Percentiles rank a stretch among this genome's conserved stretches.
Evolutionary conservation across 176 grass and related monocot genomes (phyloP).

Genomic region (Aegilops tauschii): DNA sequence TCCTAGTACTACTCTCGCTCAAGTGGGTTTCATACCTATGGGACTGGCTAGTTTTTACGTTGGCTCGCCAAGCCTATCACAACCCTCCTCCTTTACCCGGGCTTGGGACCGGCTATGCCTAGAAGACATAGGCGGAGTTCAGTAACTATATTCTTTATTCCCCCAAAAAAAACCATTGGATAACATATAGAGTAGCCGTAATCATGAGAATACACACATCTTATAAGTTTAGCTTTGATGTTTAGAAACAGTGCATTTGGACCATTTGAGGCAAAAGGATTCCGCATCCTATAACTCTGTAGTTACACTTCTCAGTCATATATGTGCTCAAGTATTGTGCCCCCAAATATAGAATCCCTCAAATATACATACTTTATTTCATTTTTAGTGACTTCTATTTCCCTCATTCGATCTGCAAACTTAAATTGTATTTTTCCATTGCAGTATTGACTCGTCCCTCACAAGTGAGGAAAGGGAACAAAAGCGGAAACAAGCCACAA

Average conservation of each 20-base stretch:
- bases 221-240: background rate
- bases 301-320: background rate
- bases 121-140: background rate
- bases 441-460: slow-evolving; percentile 73
- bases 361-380: background rate
- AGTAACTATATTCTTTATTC: background rate
- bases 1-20: too few species aligned
- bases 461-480: slow-evolving; percentile 89
- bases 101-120: too few species aligned
- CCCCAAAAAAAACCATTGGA: background rate
- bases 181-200: background rate
- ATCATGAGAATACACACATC: background rate
- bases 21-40: too few species aligned
- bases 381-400: background rate
- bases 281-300: background rate
- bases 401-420: background rate
- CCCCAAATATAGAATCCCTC: background rate
- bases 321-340: background rate
- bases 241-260: background rate
- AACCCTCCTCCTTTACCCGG: too few species aligned
- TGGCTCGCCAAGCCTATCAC: too few species aligned
- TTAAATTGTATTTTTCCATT: background rate
- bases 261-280: background rate
- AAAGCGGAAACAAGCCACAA: slow-evolving; percentile 78
- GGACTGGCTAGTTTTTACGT: too few species aligned